A percentile compares a stretch with the other conserved stretches of the same genome.
Conservation (phyloP, 208 protist genomes). For the Trypanosoma cruzi region DNA sequence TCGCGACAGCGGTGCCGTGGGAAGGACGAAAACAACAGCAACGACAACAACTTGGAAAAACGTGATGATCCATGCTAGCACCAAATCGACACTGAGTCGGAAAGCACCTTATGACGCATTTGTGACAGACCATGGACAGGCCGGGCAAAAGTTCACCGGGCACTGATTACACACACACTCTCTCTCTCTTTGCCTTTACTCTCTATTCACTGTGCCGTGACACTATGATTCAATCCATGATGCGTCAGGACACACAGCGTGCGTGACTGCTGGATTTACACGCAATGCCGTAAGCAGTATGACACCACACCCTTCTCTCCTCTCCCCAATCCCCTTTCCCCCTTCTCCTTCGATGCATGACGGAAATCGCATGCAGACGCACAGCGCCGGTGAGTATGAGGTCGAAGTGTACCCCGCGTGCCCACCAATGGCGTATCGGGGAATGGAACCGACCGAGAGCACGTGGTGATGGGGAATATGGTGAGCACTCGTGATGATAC, state of each 20-base stretch:
- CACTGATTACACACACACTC: not conserved
- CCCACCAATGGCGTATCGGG: conserved; percentile 27
- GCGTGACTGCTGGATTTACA: conserved; percentile 43
- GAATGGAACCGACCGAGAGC: conserved; percentile 45
- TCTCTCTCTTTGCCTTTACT: not conserved
- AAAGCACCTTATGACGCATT: conserved; percentile 26
- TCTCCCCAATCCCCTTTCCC: not conserved
- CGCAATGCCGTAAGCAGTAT: conserved; percentile 57
- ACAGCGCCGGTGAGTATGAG: not conserved
- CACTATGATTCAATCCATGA: conserved; percentile 25
- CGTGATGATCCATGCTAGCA: conserved; percentile 35
- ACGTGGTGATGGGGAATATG: not conserved
- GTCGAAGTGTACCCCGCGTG: conserved; percentile 39
- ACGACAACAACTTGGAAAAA: too few relatives aligned
- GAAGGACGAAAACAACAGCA: too few relatives aligned
- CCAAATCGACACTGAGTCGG: conserved; percentile 40
- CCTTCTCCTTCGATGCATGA: not conserved
- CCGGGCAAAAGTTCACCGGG: conserved; percentile 20
- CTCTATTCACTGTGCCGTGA: not conserved
- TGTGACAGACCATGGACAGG: conserved; percentile 27
- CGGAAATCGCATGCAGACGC: not conserved
- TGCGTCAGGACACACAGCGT: conserved; percentile 37
- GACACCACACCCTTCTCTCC: conserved; percentile 10
- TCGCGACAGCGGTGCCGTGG: too few relatives aligned
- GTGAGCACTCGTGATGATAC: conserved; percentile 2